phyloP scores from a whole-genome alignment of 805 yeast species.

The Maudiozyma saulgeensis region DNA sequence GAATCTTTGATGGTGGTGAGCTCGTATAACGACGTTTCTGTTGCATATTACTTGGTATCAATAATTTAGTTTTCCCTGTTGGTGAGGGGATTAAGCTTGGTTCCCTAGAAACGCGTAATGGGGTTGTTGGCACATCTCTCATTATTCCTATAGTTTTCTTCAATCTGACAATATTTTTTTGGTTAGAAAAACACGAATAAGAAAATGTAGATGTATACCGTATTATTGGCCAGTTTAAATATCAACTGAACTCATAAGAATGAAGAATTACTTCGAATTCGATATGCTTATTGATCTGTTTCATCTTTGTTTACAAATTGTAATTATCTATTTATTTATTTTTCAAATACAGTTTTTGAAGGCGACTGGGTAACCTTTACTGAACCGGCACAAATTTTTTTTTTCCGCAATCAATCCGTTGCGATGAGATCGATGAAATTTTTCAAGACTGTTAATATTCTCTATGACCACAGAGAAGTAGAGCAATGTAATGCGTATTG shows the following conservation, averaged over 20 bases:
- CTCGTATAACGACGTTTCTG: constrained; percentile 9
- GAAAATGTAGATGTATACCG: too few relatives aligned
- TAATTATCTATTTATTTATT: neutral
- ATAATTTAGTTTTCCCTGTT: neutral
- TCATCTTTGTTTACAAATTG: constrained; percentile 2
- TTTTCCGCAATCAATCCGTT: neutral
- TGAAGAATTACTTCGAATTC: neutral
- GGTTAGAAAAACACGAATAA: too few relatives aligned
- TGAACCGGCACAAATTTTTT: neutral
- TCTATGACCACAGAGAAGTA: too few relatives aligned
- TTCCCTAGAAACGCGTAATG: neutral
- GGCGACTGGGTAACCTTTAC: neutral
- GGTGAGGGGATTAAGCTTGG: constrained; percentile 3
- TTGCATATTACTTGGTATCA: neutral
- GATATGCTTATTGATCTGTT: neutral
- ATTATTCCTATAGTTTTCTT: neutral
- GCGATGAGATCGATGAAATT: constrained; percentile 1
- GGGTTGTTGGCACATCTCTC: constrained; percentile 5
- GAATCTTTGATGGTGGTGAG: constrained; percentile 3
- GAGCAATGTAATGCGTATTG: too few relatives aligned
- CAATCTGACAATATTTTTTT: too few relatives aligned
- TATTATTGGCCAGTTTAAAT: too few relatives aligned
- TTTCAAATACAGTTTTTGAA: neutral
- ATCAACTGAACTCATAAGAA: too few relatives aligned
- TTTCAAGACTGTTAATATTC: neutral